Conservation (phyloP, 2,329 filamentous ascomycete genomes). For the Fusarium sp. region DNA sequence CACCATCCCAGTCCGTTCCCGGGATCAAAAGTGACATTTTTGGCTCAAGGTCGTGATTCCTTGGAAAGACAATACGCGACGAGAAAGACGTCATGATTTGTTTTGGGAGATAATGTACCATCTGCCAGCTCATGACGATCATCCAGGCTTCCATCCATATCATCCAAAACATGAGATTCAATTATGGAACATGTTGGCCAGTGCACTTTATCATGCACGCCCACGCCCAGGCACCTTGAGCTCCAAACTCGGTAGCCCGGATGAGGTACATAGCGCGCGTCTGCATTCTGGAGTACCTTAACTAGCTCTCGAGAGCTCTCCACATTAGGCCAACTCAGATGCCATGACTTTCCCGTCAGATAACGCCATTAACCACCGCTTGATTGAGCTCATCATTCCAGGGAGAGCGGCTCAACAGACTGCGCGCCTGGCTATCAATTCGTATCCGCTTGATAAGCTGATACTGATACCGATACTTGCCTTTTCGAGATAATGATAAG, state of each 20-base stretch:
- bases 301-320: conserved; percentile 32
- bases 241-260: conserved; percentile 25
- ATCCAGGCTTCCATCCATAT: conserved; percentile 3
- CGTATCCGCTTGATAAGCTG: conserved; percentile 19
- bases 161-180: conserved; percentile 5
- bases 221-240: conserved; percentile 7
- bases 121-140: conserved; percentile 9
- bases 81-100: conserved; percentile 40
- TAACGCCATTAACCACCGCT: conserved; percentile 46
- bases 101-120: conserved; percentile 9
- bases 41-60: conserved; percentile 26
- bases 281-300: conserved; percentile 13
- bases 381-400: conserved; percentile 46
- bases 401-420: conserved; percentile 19
- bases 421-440: conserved; percentile 9
- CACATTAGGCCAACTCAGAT: conserved; percentile 23
- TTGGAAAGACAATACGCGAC: conserved; percentile 32
- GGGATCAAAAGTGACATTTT: conserved; percentile 26
- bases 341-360: conserved; percentile 45
- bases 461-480: conserved; percentile 4
- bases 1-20: conserved; percentile 37
- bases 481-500: conserved; percentile 16
- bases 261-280: conserved; percentile 31
- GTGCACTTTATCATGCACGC: conserved; percentile 28
- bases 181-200: conserved; percentile 12